Percentiles rank a stretch among this genome's conserved stretches.
Conservation (phyloP, 768 basidiomycete species). For the Pleurotus ostreatus region DNA sequence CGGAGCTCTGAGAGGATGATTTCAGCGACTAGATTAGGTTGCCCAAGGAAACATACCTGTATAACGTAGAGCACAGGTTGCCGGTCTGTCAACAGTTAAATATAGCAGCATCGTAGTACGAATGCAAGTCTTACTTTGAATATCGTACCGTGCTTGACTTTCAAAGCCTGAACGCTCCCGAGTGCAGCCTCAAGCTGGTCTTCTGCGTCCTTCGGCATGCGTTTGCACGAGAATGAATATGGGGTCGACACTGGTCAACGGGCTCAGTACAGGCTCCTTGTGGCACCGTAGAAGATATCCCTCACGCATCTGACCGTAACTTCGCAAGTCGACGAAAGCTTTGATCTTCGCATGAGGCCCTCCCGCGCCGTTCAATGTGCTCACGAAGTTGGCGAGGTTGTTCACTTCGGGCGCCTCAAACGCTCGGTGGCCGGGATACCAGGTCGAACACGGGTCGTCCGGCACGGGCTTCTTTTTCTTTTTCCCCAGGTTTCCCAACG, state of each 20-base stretch:
- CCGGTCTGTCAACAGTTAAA: slow-evolving; percentile 30
- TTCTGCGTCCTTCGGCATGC: slow-evolving; percentile 65
- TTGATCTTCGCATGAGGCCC: slow-evolving; percentile 31
- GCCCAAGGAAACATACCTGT: slow-evolving; percentile 24
- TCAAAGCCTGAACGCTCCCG: slow-evolving; percentile 58
- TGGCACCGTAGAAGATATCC: slow-evolving; percentile 9
- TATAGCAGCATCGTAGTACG: not conserved
- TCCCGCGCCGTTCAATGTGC: slow-evolving; percentile 29
- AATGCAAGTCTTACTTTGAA: slow-evolving; percentile 42
- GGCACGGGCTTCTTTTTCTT: slow-evolving; percentile 19
- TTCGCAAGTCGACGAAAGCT: slow-evolving; percentile 72
- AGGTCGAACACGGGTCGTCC: slow-evolving; percentile 63
- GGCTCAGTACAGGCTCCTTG: too few species aligned
- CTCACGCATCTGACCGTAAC: slow-evolving; percentile 82
- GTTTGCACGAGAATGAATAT: slow-evolving; percentile 67
- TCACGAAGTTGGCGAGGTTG: slow-evolving; percentile 68
- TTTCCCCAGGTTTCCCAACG: slow-evolving; percentile 2
- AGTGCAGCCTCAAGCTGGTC: slow-evolving; percentile 70
- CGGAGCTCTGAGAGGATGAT: slow-evolving; percentile 33
- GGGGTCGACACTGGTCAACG: slow-evolving; percentile 63
- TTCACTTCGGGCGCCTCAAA: slow-evolving; percentile 78
- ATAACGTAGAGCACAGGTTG: slow-evolving; percentile 40
- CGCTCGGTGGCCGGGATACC: slow-evolving; percentile 69
- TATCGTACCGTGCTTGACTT: slow-evolving; percentile 46
- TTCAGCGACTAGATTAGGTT: slow-evolving; percentile 2